Evolutionary conservation across 2,329 filamentous ascomycete genomes (phyloP).

Genomic region (Mycosphaerella sp.): DNA sequence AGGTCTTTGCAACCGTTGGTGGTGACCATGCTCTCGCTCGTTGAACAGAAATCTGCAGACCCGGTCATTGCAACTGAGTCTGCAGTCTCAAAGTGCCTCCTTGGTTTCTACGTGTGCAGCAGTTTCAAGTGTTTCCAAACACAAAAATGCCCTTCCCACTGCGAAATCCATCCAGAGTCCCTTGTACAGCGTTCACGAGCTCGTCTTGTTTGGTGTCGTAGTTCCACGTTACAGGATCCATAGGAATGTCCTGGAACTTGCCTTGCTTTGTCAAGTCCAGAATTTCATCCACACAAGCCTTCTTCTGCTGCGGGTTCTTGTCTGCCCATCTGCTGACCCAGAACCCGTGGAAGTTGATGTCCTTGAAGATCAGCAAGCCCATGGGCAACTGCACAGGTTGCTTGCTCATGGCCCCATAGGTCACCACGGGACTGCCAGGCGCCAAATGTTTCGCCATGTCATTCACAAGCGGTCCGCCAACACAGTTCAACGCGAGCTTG

Average conservation of each 20-base stretch:
- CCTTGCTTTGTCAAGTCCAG: slow-evolving; percentile 66
- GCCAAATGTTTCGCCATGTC: slow-evolving; percentile 67
- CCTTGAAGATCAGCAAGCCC: slow-evolving; percentile 85
- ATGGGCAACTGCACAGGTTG: slow-evolving; percentile 77
- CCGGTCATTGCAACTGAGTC: no score
- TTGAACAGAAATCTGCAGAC: no score
- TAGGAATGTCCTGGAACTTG: slow-evolving; percentile 74
- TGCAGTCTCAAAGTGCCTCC: neutral
- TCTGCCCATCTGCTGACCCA: slow-evolving; percentile 92
- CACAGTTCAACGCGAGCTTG: slow-evolving; percentile 80
- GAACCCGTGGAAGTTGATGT: slow-evolving; percentile 83
- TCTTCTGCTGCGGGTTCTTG: slow-evolving; percentile 64
- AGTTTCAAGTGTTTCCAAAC: slow-evolving; percentile 52
- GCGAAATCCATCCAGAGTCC: slow-evolving; percentile 75
- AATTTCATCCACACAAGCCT: slow-evolving; percentile 76
- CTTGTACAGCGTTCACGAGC: slow-evolving; percentile 68
- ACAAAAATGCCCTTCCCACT: slow-evolving; percentile 86
- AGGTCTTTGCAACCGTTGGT: no score
- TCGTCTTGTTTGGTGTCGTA: slow-evolving; percentile 68
- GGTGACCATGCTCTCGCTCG: no score
- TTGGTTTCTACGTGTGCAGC: neutral
- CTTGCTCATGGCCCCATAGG: slow-evolving; percentile 92
- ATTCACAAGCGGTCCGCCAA: slow-evolving; percentile 79
- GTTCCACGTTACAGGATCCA: slow-evolving; percentile 75
- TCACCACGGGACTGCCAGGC: slow-evolving; percentile 68